phyloP scores from a whole-genome alignment of 306 rosid species.

The Cucurbita argyrosperma region DNA sequence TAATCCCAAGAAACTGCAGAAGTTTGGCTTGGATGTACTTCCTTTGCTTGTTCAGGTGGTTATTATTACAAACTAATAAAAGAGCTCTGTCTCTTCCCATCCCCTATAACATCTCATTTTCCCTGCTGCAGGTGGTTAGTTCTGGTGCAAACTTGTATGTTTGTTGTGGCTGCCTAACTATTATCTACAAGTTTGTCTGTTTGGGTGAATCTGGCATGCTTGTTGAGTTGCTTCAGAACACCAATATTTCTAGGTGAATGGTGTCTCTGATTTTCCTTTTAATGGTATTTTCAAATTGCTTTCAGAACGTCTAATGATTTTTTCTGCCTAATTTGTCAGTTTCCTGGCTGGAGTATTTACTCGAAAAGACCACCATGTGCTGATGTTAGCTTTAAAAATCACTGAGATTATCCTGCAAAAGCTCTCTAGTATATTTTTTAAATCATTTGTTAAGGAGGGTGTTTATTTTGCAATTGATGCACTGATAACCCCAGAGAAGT shows the following conservation, averaged over 20 bases:
- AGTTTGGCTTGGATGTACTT: conserved; percentile 60
- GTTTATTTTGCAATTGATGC: conserved; percentile 78
- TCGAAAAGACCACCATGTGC: conserved; percentile 83
- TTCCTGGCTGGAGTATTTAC: conserved; percentile 86
- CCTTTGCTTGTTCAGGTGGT: conserved; percentile 81
- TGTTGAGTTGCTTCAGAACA: conserved; percentile 52
- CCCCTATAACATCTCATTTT: conserved; percentile 12
- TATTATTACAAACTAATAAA: background rate
- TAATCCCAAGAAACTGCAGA: conserved; percentile 54
- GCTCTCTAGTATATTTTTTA: conserved; percentile 50
- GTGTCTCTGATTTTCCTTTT: conserved; percentile 6
- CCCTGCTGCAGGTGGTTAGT: conserved; percentile 52
- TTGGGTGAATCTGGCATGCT: conserved; percentile 69
- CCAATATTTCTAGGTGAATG: conserved; percentile 75
- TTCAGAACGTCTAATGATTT: conserved; percentile 17
- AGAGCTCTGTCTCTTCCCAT: background rate
- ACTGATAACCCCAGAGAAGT: conserved; percentile 50
- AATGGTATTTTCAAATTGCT: conserved; percentile 9
- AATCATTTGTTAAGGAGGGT: conserved; percentile 82
- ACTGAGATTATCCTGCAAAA: conserved; percentile 70
- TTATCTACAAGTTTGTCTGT: conserved; percentile 57
- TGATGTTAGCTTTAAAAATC: conserved; percentile 58
- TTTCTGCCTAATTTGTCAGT: conserved; percentile 34
- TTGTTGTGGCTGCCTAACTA: conserved; percentile 73
- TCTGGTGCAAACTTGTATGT: conserved; percentile 83